These are phyloP conservation scores for Ramaria rubella DNA, from an alignment of 768 basidiomycete genomes.

Conservation along the genomic window DNA sequence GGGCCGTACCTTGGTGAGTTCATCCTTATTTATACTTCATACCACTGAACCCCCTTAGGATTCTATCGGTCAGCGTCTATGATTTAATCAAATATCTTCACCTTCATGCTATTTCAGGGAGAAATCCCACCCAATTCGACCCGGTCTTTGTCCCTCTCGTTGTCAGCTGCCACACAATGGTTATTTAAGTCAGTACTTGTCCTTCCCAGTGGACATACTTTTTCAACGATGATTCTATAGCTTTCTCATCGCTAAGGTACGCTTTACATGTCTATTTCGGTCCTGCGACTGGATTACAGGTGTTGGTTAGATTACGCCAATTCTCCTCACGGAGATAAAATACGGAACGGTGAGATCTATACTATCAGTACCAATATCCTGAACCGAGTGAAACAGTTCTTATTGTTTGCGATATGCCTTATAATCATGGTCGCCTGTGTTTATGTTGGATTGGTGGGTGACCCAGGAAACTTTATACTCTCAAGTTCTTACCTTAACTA, in stretches of 20 bases:
- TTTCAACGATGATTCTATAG: background rate
- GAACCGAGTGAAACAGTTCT: background rate
- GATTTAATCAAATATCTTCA: background rate
- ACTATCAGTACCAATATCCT: background rate
- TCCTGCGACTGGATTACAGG: background rate
- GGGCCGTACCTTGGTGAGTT: background rate
- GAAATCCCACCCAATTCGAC: constrained; percentile 7
- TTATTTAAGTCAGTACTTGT: background rate
- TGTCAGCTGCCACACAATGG: constrained; percentile 8
- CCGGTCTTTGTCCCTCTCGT: constrained; percentile 3
- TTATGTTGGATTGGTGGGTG: constrained; percentile 2
- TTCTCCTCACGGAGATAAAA: constrained; percentile 1
- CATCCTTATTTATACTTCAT: background rate
- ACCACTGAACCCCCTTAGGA: background rate
- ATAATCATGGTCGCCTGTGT: constrained; percentile 5
- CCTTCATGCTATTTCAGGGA: background rate
- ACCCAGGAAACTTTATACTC: background rate
- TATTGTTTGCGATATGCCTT: constrained; percentile 5
- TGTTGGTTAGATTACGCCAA: constrained; percentile 2
- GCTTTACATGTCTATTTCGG: background rate
- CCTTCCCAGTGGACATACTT: too few relatives aligned
- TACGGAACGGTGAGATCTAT: constrained; percentile 5
- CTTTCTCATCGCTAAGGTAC: constrained; percentile 6
- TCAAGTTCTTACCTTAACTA: background rate
- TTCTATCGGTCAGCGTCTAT: background rate